phyloP scores from a whole-genome alignment of 257 asterid species.

The Cinchona pubescens region DNA sequence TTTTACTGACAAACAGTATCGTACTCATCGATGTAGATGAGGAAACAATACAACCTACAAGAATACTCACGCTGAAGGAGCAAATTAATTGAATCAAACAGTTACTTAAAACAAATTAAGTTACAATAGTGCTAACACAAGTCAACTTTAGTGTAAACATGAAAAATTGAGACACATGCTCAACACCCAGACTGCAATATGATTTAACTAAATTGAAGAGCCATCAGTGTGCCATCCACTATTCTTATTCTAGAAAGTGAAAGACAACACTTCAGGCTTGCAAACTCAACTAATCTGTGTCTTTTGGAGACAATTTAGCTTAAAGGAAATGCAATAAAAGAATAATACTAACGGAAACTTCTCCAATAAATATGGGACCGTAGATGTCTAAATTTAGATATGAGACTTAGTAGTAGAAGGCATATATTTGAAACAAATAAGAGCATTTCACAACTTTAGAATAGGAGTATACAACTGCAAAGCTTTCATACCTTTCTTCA shows the following conservation, averaged over 20 bases:
- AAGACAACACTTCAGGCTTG: not conserved
- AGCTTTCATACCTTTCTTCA: constrained; percentile 56
- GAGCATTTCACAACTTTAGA: constrained; percentile 8
- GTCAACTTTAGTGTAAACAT: not conserved
- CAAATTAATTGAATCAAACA: not conserved
- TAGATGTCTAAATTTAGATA: not conserved
- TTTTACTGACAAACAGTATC: not conserved
- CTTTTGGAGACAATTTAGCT: not conserved
- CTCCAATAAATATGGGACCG: not conserved
- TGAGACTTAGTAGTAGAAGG: not conserved
- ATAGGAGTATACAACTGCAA: not conserved
- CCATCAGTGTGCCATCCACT: not conserved
- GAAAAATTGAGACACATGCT: not conserved
- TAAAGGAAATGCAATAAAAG: not conserved
- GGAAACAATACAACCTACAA: not conserved
- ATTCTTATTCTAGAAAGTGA: not conserved
- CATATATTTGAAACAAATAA: not conserved
- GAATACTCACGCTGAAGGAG: not conserved
- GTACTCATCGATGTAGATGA: not conserved
- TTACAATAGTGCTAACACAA: not conserved
- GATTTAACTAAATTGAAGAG: not conserved
- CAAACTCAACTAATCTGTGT: not conserved
- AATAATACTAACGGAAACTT: not conserved
- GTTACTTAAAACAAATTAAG: not conserved
- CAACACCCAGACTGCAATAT: not conserved